Evolutionary conservation across 2,329 filamentous ascomycete species (phyloP), one percentile per base, ranked within the genome.

Genomic region (Epichloe brachyelytri): DNA sequence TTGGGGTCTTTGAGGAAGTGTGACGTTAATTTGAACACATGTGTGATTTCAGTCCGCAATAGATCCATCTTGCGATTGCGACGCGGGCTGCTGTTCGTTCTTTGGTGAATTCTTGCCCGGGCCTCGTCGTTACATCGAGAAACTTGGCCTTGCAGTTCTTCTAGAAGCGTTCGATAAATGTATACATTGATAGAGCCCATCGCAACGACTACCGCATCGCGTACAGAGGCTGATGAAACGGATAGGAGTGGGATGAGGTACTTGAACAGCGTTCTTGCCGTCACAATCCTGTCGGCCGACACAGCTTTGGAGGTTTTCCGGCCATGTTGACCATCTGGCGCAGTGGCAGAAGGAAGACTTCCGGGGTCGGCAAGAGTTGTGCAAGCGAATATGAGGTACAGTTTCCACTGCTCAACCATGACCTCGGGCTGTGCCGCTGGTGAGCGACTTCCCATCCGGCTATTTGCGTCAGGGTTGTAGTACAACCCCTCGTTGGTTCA

Each of bases 361-460:
- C 88, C 88, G 10, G 88, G 79, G 57, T 93, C 93, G 38, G 87
- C 90, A 51, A 98, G 74, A 0, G 93, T 97, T 10, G 91, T 95
- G 68, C 94, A 98, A 10, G 91, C 93, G 70, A 98, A 96, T 51
- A 96, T 90, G 26, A 98, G 76, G 65, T 97, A 97, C 2, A 97
- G 73, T 67, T 96, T 97, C 91, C 91, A 98, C 64, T 98, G 93
- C 66, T 97, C 94, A 53, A 98, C 82, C 52, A 96, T 76, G 20
- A 95, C 82, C 59, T 95, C 89, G 0, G 90, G 86, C 17, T 89
- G 85, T 1, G 85, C 83, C 3, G 81, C 84, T 53, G 78, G 82
- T 53, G 77, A 78, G 62, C 80, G 74, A 57, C 66, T 69, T 1
- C 70, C 66, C 20, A 71, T 64, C 20, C 77, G 71, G 30, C 71